These are phyloP conservation scores for Biancaea sappan DNA, from an alignment of 306 rosid genomes.

Conservation along the genomic window DNA sequence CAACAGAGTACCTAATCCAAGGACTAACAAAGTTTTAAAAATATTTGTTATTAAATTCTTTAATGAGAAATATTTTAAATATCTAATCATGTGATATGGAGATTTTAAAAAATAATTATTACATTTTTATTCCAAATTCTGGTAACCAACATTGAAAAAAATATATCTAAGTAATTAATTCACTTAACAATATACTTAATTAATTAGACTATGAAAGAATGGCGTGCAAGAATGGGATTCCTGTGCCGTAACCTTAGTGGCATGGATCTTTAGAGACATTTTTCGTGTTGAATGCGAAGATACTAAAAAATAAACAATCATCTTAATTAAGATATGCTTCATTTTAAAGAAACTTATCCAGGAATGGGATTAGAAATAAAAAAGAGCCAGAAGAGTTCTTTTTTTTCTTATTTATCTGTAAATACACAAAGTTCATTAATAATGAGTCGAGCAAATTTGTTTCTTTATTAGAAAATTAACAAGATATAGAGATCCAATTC, in stretches of 20 bases:
- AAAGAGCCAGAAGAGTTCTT: neutral
- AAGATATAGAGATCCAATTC: neutral
- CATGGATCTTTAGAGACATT: constrained; percentile 27
- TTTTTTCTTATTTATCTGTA: neutral
- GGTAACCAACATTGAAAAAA: no score
- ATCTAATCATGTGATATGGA: no score
- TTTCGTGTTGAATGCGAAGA: constrained; percentile 5
- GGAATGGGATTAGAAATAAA: no score
- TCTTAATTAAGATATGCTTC: neutral
- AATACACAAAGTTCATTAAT: neutral
- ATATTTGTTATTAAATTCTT: no score
- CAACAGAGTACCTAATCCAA: constrained; percentile 16
- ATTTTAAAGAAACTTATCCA: neutral
- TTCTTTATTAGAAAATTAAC: neutral
- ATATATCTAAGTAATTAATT: no score
- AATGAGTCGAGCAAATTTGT: neutral
- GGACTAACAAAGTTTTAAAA: no score
- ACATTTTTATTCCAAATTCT: no score
- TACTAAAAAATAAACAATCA: neutral
- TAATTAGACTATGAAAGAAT: no score
- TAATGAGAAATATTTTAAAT: no score
- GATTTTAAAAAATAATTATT: no score
- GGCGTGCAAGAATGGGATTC: constrained; percentile 32
- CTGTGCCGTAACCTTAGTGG: neutral
- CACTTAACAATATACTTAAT: neutral